Evolutionary conservation across 495 filamentous ascomycete genomes (phyloP), one percentile per base, ranked within the genome.

Genomic region (Aspergillus incahuasiensis): DNA sequence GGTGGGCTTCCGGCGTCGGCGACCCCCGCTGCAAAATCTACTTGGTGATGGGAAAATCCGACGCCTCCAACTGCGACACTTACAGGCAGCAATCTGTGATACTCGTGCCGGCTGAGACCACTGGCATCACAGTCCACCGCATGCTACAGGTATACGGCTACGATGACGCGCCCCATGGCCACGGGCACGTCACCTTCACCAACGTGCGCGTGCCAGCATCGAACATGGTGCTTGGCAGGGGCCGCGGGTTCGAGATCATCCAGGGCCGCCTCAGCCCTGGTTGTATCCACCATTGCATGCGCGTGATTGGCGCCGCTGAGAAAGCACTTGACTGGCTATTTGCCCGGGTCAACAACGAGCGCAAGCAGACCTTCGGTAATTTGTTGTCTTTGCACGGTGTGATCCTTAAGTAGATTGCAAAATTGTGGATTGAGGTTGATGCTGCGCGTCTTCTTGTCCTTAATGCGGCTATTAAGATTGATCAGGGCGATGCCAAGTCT

Each of bases 261-360:
- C 91, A 96, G 68, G 91, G 92, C 32, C 86, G 91, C 42, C 83
- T 96, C 25, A 92, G 91, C 5, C 91, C 92, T 19, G 91, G 92
- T 11, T 86, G 92, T 38, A 95, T 96, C 67, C 92, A 96, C 74
- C 92, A 96, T 73, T 88, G 87, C 51, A 95, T 95, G 91, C 88
- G 92, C 56, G 83, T 85, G 20, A 90, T 96, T 69, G 91, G 91
- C 41, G 86, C 88, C 25, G 86, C 91, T 32, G 91, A 96, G 72
- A 74, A 80, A 48, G 91, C 91, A 1, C 79, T 96, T 8, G 88
- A 94, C 43, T 94, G 90, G 87, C 83, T 96, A 77, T 81, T 96
- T 49, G 86, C 88, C 55, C 84, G 91, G 40, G 86, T 94, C 71
- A 96, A 95, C 72, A 90, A 95, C 71, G 86, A 89, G 18, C 81